phyloP scores from a whole-genome alignment of 2,329 filamentous ascomycete genomes.

The Chrysoporthe puriensis region DNA sequence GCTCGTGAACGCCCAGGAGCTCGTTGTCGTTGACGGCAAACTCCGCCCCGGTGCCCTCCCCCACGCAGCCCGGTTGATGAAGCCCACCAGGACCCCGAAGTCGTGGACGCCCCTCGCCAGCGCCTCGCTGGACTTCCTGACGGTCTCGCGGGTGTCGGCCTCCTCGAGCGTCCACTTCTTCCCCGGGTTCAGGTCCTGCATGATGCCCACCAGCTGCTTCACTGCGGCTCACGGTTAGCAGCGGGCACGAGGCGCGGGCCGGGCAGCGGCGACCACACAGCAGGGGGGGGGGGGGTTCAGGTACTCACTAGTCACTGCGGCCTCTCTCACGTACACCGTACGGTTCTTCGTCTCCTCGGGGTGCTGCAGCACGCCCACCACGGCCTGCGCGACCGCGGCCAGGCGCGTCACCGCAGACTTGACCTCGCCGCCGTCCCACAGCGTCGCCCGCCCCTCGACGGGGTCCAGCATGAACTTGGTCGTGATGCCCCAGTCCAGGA shows the following conservation, averaged over 20 bases:
- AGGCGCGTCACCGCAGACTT: conserved; percentile 54
- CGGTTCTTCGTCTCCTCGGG: conserved; percentile 58
- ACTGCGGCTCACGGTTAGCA: not conserved
- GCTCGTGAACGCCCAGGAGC: conserved; percentile 19
- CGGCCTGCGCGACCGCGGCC: conserved; percentile 47
- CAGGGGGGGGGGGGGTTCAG: not conserved
- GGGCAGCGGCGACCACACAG: not conserved
- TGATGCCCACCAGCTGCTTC: conserved; percentile 21
- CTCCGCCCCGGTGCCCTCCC: conserved; percentile 11
- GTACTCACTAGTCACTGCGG: conserved; percentile 12
- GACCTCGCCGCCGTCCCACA: conserved; percentile 55
- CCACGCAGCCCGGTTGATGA: conserved; percentile 12
- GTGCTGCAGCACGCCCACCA: conserved; percentile 53
- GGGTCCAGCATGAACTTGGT: conserved; percentile 49
- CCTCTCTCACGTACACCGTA: conserved; percentile 48
- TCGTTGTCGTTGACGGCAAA: conserved; percentile 20
- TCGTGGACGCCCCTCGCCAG: conserved; percentile 11
- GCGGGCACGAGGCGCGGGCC: not conserved
- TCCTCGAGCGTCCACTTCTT: conserved; percentile 19
- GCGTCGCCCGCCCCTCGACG: conserved; percentile 43
- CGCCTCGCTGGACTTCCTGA: conserved; percentile 15
- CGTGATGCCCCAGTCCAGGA: conserved; percentile 61
- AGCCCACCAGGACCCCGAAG: not conserved
- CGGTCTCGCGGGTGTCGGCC: conserved; percentile 7
- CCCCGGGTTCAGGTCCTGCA: conserved; percentile 12